Percentiles rank a stretch among this genome's conserved stretches.
phyloP scores from a whole-genome alignment of 176 grass and related monocot species.

The Canna indica region DNA sequence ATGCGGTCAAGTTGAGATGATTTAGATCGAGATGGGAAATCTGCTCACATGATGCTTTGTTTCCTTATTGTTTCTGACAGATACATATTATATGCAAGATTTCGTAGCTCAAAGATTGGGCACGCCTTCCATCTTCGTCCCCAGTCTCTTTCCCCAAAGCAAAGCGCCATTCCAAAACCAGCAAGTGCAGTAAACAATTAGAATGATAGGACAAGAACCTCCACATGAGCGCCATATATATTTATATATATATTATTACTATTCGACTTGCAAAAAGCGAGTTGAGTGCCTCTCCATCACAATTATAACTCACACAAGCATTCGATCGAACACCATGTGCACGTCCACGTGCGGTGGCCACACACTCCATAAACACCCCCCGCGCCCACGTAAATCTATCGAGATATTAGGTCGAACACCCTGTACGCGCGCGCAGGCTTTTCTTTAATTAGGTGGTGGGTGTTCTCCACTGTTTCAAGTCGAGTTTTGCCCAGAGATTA shows the following conservation, averaged over 20 bases:
- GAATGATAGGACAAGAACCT: background rate
- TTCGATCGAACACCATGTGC: background rate
- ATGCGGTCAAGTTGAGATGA: background rate
- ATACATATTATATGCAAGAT: background rate
- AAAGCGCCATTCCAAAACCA: background rate
- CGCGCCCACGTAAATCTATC: too few species aligned
- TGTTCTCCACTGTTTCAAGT: too few species aligned
- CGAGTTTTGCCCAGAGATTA: too few species aligned
- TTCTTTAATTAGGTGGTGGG: too few species aligned
- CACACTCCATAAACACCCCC: too few species aligned
- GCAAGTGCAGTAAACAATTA: conserved; percentile 7
- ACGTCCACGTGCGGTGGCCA: too few species aligned
- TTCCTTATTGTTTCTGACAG: background rate
- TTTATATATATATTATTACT: background rate
- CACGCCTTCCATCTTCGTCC: background rate
- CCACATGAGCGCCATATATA: too few species aligned
- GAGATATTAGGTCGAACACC: too few species aligned
- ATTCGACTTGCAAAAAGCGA: background rate
- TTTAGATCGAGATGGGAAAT: background rate
- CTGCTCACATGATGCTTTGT: background rate
- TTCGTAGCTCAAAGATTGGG: background rate
- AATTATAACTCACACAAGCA: background rate
- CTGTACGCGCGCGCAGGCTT: too few species aligned
- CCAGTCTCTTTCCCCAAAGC: conserved; percentile 3
- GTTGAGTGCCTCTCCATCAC: background rate